Evolutionary conservation across 192 early-diverging fungal genomes (phyloP).

Genomic region (Podila horticola): DNA sequence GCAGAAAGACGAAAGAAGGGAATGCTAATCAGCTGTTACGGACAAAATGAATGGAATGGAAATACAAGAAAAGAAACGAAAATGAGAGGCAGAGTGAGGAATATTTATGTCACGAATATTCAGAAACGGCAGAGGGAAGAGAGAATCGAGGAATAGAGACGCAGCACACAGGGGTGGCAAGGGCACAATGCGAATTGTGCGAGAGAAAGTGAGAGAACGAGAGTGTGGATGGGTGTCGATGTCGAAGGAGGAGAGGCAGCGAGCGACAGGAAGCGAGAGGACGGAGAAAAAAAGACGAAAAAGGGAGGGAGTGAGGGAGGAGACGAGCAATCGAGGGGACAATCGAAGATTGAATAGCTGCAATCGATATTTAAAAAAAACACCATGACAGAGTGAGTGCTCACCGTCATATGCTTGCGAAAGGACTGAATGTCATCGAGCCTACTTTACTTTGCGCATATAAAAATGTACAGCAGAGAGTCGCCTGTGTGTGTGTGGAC

Average conservation of each 20-base stretch:
- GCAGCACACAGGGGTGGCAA: too few species aligned
- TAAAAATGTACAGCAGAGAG: too few species aligned
- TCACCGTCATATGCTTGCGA: too few species aligned
- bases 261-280: background rate
- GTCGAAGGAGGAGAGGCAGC: background rate
- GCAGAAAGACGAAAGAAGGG: background rate
- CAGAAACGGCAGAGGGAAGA: background rate
- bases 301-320: background rate
- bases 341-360: background rate
- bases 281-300: background rate
- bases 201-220: slow-evolving; percentile 1
- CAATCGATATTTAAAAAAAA: too few species aligned
- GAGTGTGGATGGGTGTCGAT: slow-evolving; percentile 4
- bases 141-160: too few species aligned
- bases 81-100: background rate
- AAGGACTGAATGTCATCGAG: too few species aligned
- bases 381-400: too few species aligned
- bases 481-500: too few species aligned
- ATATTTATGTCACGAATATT: background rate
- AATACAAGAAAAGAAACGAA: background rate
- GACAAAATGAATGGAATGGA: background rate
- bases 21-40: background rate
- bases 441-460: too few species aligned
- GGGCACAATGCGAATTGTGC: too few species aligned
- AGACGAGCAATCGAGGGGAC: background rate